Base-by-base conservation (phyloP, 2,329 filamentous ascomycete genomes). In the Apiospora sp. region DNA sequence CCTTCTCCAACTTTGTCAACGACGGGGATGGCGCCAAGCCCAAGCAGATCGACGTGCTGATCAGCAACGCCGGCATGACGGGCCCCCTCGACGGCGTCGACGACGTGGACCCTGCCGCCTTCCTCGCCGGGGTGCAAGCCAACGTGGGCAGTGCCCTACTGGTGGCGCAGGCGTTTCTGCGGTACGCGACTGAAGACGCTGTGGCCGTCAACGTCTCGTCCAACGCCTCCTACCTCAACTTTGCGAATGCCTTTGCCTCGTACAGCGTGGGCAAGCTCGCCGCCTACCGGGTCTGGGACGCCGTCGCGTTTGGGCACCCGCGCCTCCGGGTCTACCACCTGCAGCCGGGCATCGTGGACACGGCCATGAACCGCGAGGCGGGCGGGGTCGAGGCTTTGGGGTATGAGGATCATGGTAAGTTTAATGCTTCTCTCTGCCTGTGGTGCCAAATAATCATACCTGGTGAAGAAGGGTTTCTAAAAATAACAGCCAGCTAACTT, bases 221-320 rank as follows among this genome's bases (percentile, higher is more conserved):
- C 0, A 78, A 75, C 19, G 79, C 75, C 19, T 80, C 82, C 7
- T 81, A 84, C 74, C n/a, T 83, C 19, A 79, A 78, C 71, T 77
- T 80, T 48, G 73, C 48, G 24, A 37, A 73, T 37, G 8, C 3
- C 1, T 81, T 81, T 64, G 79, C 79, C 24, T 75, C 78, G 10
- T 87, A 87, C 75, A 78, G 81, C n/a, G 80, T 81, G 0, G 83
- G 83, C 49, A 87, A 87, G 77, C 73, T 85, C 24, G 83, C 84
- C 0, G 76, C 80, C 0, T 79, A 80, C 48, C 85, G 83, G 73
- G 73, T 86, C 16, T 82, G 86, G 68, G 83, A 87, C 70, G 82
- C 80, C 68, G 75, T 87, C 27, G 80, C 79, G 0, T 74, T 77
- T 4, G 85, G 86, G 70, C 83, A 86, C 72, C 82, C 82, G 0